Base-by-base conservation (phyloP, 768 basidiomycete species). In the Dentipellis fragilis region DNA sequence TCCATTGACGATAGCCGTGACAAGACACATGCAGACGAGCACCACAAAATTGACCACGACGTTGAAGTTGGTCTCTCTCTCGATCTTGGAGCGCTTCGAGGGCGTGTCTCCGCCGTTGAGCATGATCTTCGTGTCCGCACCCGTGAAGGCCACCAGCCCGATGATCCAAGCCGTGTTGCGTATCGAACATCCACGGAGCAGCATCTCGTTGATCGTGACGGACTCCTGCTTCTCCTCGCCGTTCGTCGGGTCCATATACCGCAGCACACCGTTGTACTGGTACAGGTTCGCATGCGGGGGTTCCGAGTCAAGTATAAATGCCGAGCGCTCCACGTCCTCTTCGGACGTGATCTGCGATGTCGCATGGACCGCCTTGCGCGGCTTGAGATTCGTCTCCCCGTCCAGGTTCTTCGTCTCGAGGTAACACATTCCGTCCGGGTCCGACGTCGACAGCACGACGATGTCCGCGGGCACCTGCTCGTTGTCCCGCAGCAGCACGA, bases 401-500 rank as follows among this genome's bases (percentile, higher is more conserved):
- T 98, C 95, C 54, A 98, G 71, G 66, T 98, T 97, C 78, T 98
- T 98, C 47, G 95, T 98, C 75, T 98, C 95, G 53, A 98, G 77
- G 64, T 93, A 99, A 68, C 94, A 96, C 70, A 93, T 73, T 10
- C 90, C 87, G 59, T 96, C 93, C 2, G 89, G 72, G 69, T 96
- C 92, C 8, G 91, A 93, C 0, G 94, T 94, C 9, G 92, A 84
- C 6, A 97, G 79, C 0, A 99, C 90, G 58, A 94, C 78, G 60
- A 98, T 87, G 65, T 99, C 95, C 8, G 95, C 95, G 0, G 95
- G 95, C 11, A 98, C 87, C 71, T 96, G 95, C 51, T 97, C 95
- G 69, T 97, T 89, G 61, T 97, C 93, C 57, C 87, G 75, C 36
- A 98, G 74, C 8, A 97, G 73, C 34, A 98, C 90, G 19, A 97